Base-by-base conservation (phyloP, 108 stramenopile species). In the Aurantiochytrium sp. region DNA sequence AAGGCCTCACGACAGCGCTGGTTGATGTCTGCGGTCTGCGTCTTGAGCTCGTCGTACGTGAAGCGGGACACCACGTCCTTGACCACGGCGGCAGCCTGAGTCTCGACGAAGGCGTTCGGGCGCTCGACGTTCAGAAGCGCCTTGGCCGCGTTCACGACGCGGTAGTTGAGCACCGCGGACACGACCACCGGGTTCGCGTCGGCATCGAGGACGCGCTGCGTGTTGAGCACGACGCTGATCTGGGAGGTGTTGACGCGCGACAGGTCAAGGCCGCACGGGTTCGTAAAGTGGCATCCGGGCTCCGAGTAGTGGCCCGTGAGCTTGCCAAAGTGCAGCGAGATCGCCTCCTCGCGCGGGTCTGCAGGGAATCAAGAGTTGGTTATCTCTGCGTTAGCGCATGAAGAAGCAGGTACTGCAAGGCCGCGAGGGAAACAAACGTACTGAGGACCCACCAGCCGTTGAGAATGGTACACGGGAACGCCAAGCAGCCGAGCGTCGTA, bases 21-120 rank as follows among this genome's bases (percentile, higher is more conserved):
- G 2, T 81, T 81, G 2, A 81, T 81, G 45, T 48, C 45, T 48
- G 73, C 39, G 32, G 73, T 81, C 1, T 81, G 42, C 12, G 73
- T 81, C 73, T 81, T 81, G 42, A 81, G 73, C 73, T 81, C 73
- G 12, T 81, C 73, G 30, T 81, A 81, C 10, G 42, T 81, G 24
- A 81, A 81, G 2, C 45, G 21, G 12, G 42, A 48, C 0, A 81
- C 73, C 12, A 81, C 73, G 8, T 48, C 45, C 73, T 81, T 81
- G 42, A 81, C 42, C 4, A 81, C 73, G 45, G 42, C 45, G 27
- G 45, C 45, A 6, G 73, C 73, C 45, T 81, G 73, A 0, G 73
- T 81, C 73, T 48, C 45, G 1, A 81, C 73, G 24, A 48, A 81
- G 52, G n/a, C 50, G 2, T 24, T 32, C 0, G 85, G 85, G 48